Evolutionary conservation across 345 rosid genomes (phyloP).

Genomic region (Zanthoxylum bungeanum): DNA sequence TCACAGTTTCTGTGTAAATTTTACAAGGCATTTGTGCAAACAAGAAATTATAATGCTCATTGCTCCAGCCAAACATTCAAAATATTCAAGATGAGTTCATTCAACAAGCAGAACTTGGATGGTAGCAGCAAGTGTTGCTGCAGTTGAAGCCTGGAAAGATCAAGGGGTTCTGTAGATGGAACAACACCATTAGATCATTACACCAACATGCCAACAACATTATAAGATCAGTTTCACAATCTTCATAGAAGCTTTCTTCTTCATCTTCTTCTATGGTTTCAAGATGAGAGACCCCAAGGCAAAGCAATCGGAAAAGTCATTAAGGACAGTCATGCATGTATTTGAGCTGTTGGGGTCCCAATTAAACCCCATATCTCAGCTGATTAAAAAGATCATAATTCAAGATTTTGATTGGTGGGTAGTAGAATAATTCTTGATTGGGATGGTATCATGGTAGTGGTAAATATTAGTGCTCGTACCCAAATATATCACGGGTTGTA

Average conservation of each 20-base stretch:
- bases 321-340: constrained; percentile 47
- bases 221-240: constrained; percentile 35
- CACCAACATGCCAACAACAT: constrained; percentile 43
- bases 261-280: constrained; percentile 26
- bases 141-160: constrained; percentile 60
- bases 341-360: too few relatives aligned
- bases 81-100: neutral
- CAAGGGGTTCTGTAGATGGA: constrained; percentile 64
- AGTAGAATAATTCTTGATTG: too few relatives aligned
- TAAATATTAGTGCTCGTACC: too few relatives aligned
- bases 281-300: neutral
- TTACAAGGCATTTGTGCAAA: too few relatives aligned
- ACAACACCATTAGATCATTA: constrained; percentile 33
- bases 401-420: too few relatives aligned
- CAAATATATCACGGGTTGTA: too few relatives aligned
- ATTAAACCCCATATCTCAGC: neutral
- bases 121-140: constrained; percentile 55
- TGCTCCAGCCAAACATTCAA: too few relatives aligned
- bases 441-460: too few relatives aligned
- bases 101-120: constrained; percentile 41
- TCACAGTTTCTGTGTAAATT: too few relatives aligned
- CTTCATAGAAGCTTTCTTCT: constrained; percentile 41
- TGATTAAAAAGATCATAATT: too few relatives aligned
- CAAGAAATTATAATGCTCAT: too few relatives aligned
- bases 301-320: constrained; percentile 38